phyloP scores from a whole-genome alignment of 257 asterid species.

The Misopates orontium region DNA sequence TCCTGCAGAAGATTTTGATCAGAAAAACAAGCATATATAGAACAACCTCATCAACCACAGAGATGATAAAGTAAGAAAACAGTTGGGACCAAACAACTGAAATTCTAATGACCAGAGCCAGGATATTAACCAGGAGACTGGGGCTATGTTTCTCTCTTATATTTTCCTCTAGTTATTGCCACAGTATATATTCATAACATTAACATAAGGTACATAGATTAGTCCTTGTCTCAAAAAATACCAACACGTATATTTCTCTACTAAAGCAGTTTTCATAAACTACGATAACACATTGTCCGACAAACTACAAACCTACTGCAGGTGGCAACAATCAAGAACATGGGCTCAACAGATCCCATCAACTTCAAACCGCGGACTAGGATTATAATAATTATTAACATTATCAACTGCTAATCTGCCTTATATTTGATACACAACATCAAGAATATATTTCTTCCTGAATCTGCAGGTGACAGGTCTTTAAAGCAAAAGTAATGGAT shows the following conservation, averaged over 20 bases:
- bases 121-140: constrained; percentile 4
- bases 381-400: background rate
- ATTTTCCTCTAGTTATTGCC: background rate
- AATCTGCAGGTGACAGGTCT: no score
- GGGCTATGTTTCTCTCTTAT: background rate
- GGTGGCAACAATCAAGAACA: constrained; percentile 13
- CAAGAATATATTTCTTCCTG: no score
- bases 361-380: no score
- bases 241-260: background rate
- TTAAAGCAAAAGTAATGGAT: no score
- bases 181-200: constrained; percentile 2
- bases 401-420: background rate
- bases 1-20: constrained; percentile 52
- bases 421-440: no score
- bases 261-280: constrained; percentile 4
- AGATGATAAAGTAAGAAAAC: constrained; percentile 20
- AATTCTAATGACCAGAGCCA: background rate
- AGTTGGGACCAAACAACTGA: constrained; percentile 1
- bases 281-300: background rate
- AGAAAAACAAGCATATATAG: constrained; percentile 28
- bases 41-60: constrained; percentile 17
- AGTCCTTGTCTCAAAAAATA: background rate
- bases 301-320: constrained; percentile 7
- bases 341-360: background rate
- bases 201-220: constrained; percentile 1